Base-by-base conservation (phyloP, 148 eudicot species). In the Limonium bicolor region DNA sequence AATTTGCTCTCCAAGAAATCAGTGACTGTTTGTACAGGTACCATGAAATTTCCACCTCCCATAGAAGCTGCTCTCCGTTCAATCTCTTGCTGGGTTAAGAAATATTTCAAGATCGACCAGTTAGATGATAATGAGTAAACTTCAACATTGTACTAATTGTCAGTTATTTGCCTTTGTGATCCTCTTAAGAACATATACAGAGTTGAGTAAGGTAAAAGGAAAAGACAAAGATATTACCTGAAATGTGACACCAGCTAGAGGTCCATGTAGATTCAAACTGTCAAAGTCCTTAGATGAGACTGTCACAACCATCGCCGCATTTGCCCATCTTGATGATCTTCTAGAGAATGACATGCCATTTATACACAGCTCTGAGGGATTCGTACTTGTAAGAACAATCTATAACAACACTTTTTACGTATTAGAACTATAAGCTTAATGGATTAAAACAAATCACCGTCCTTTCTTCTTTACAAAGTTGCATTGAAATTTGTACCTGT, bases 341-440 rank as follows among this genome's bases (percentile, higher is more conserved):
- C 78, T 69, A 50, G 99, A 90, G 60, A 90, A 90, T 26, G 99
- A 85, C 99, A 90, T 90, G 61, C 99, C 99, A 61, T 90, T 90
- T 23, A 90, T 68, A 57, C 99, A 90, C 28, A 90, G 70, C 70
- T 90, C 99, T 17, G 72, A 62, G 26, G 88, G 80, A 59, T 81
- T 55, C 36, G 95, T 90, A 68, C 94, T 81, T n/a, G 99, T 90
- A 27, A 81, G 76, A 63, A 90, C 99, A 58, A 90, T 92, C 99
- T 90, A 80, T 59, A 67, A 70, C 20, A 22, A 20, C 38, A 58
- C 8, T 27, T 10, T n/a, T n/a, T n/a, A n/a, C n/a, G n/a, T n/a
- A n/a, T n/a, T n/a, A n/a, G n/a, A n/a, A n/a, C n/a, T 9, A 18
- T 18, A 24, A 39, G 48, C 24, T 11, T 51, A 18, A 36, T 20